Base-by-base conservation (phyloP, 768 basidiomycete species). In the Hypholoma sublateritium region DNA sequence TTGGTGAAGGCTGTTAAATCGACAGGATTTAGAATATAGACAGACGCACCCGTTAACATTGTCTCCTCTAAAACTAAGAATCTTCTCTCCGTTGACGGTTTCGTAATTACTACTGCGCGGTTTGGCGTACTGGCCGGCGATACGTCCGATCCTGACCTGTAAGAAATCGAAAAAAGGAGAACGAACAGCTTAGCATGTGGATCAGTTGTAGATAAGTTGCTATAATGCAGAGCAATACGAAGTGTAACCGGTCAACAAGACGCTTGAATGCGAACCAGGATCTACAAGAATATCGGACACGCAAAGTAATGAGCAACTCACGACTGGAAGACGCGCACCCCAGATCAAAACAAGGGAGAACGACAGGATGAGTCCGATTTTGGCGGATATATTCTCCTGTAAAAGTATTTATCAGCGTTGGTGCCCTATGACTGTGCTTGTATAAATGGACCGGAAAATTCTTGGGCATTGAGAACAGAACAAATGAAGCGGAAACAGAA, bases 51-150 rank as follows among this genome's bases (percentile, higher is more conserved):
- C 93, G 64, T 99, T 98, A 44, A 99, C 88, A 65, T 96, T 98
- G 74, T 99, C 96, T 13, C 97, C 97, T 62, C 96, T 94, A 21
- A 98, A 98, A 69, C 91, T 95, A 50, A 88, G 72, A 0, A 98
- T 89, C 62, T 93, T 84, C 32, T 76, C 81, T 47, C 86, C 88
- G 14, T 64, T 55, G 35, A 84, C 86, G 8, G 95, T 84, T 70
- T 99, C 96, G 12, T 82, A 91, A 11, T 77, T 74, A 66, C 89
- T 95, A 65, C 89, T 92, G 54, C 96, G 81, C 1, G 96, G 97
- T 70, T 96, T 97, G 14, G 95, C 95, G 62, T 96, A 97, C 69
- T 97, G 95, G 0, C 96, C 96, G 0, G 95, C 97, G 59, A 98
- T 98, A 11, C 97, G 84, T 5, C 92, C 92, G 50, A 94, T 85